Evolutionary conservation across 176 grass and related monocot genomes (phyloP), one percentile per base, ranked within the genome.

Genomic region (Paspalum vaginatum): DNA sequence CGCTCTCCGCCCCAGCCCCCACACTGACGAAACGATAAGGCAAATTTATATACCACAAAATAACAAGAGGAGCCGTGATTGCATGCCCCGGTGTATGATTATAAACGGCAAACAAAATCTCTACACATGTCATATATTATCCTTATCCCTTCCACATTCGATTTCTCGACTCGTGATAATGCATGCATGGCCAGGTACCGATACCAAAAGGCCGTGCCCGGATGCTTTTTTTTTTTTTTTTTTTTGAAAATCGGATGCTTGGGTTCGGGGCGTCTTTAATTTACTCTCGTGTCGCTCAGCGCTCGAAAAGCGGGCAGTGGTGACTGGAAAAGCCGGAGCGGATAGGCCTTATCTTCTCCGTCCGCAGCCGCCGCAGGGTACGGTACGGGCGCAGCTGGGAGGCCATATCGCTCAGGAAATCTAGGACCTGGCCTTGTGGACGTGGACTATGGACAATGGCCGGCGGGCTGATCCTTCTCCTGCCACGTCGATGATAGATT

Each of bases 291-390:
- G 43, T 66, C 18, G 40, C 67, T 9, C 51, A 40, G 70, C 70
- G 32, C 70, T 55, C 9, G 15, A 37, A 32, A 63, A 38, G 58
- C 75, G 10, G 10, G 58, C 42, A 48, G 20, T 7, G 15, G 70
- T 38, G 68, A 15, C 1, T 42, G 20, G 26, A 7, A 27, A 65
- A 46, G 15, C 38, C 2, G 22, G 49, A 44, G 20, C 12, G 61
- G 72, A 46, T 58, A 66, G 25, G 12, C 72, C 50, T 65, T 67
- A 66, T 76, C 81, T 68, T 17, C n/a, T 55, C 2, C 32, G n/a
- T 10, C 20, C 22, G 20, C 24, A 12, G 47, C 53, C 65, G 47
- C 53, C 65, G 41, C 27, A n/a, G 40, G n/a, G 65, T 46, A 69
- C 40, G 78, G 40, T n/a, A 27, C 51, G 9, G 4, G n/a, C n/a